These are phyloP conservation scores for Diaporthe citri DNA, from an alignment of 2,329 filamentous ascomycete species.

Conservation along the genomic window DNA sequence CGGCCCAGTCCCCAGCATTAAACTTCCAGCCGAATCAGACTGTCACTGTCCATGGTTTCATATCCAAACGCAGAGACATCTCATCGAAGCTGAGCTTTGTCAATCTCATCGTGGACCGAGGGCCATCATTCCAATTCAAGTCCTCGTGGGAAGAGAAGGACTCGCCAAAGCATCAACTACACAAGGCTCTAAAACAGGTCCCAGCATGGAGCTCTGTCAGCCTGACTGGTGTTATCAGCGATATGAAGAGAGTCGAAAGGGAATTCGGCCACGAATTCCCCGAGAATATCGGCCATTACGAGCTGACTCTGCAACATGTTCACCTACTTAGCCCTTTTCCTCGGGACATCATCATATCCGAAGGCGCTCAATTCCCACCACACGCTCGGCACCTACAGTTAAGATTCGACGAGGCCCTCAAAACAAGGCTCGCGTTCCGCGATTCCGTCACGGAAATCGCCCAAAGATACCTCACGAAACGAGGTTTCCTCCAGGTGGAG, in stretches of 20 bases:
- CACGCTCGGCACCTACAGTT: conserved; percentile 87
- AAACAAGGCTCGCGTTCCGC: conserved; percentile 79
- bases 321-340: conserved; percentile 80
- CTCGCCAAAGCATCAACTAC: conserved; percentile 50
- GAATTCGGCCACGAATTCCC: conserved; percentile 40
- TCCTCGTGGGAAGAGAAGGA: conserved; percentile 56
- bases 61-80: conserved; percentile 76
- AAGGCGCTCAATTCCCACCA: conserved; percentile 79
- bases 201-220: conserved; percentile 66
- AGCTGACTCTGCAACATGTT: conserved; percentile 73
- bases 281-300: conserved; percentile 49
- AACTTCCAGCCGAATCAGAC: conserved; percentile 50
- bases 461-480: conserved; percentile 66
- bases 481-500: conserved; percentile 83
- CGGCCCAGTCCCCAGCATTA: conserved; percentile 45
- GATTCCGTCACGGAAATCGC: conserved; percentile 65
- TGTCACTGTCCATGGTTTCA: conserved; percentile 76
- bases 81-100: conserved; percentile 80
- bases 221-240: conserved; percentile 56
- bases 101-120: conserved; percentile 56
- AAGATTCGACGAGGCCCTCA: conserved; percentile 77
- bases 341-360: conserved; percentile 80
- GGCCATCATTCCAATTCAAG: conserved; percentile 54
- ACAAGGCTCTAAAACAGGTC: conserved; percentile 59
- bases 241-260: conserved; percentile 36